Conservation (phyloP, 805 yeast genomes). For the Clavispora carvajalis region DNA sequence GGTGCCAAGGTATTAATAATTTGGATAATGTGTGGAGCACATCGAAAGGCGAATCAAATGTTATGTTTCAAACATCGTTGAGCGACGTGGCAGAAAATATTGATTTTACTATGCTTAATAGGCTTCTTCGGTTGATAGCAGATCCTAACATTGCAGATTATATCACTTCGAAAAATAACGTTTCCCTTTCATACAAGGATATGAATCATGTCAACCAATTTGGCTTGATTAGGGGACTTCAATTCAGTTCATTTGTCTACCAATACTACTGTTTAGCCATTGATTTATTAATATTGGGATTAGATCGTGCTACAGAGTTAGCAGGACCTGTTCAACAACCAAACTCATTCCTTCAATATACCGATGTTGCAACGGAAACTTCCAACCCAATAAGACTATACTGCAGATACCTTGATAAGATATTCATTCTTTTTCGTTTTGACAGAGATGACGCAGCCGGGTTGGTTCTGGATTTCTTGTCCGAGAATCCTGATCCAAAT, state of each 20-base stretch:
- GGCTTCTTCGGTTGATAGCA: conserved; percentile 71
- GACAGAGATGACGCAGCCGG: conserved; percentile 68
- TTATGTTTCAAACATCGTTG: conserved; percentile 73
- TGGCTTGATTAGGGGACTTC: conserved; percentile 85
- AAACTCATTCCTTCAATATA: conserved; percentile 73
- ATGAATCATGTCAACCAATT: conserved; percentile 90
- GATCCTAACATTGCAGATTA: conserved; percentile 94
- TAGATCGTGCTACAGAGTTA: conserved; percentile 78
- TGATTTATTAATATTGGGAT: conserved; percentile 78
- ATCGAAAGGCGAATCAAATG: conserved; percentile 68
- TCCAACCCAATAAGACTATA: conserved; percentile 76
- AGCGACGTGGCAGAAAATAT: conserved; percentile 74
- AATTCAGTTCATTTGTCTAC: conserved; percentile 81
- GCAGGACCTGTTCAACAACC: conserved; percentile 76
- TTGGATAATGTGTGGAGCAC: conserved; percentile 75
- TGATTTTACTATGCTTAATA: conserved; percentile 80
- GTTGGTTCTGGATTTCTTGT: conserved; percentile 65
- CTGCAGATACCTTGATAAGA: conserved; percentile 75
- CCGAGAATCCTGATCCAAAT: conserved; percentile 90
- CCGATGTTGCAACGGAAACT: conserved; percentile 51
- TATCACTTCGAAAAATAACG: conserved; percentile 85
- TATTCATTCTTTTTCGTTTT: conserved; percentile 76
- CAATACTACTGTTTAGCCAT: conserved; percentile 86
- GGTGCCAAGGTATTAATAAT: conserved; percentile 90
- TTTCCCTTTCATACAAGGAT: conserved; percentile 78